These are phyloP conservation scores for Venturia effusa DNA, from an alignment of 2,329 filamentous ascomycete species.

Conservation along the genomic window DNA sequence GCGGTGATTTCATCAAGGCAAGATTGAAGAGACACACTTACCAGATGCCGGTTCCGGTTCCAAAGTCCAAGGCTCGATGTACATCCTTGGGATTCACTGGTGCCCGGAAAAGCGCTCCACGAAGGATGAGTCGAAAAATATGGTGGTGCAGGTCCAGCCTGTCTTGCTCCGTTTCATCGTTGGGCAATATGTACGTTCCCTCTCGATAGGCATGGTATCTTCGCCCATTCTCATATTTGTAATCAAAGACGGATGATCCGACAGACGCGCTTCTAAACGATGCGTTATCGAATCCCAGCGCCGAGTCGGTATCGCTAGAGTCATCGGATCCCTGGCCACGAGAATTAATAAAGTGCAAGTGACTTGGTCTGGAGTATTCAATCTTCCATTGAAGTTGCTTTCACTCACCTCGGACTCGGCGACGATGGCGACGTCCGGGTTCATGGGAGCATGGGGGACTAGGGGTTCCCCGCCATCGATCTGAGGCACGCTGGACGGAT, in stretches of 20 bases:
- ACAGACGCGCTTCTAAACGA: neutral
- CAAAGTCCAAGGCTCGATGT: conserved; percentile 21
- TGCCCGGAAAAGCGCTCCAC: conserved; percentile 27
- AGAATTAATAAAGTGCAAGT: neutral
- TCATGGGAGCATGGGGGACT: neutral
- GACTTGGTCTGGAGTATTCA: neutral
- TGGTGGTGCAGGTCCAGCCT: conserved; percentile 9
- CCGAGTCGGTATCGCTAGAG: neutral
- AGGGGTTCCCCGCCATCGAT: neutral
- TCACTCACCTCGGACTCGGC: neutral
- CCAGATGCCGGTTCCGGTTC: conserved; percentile 10
- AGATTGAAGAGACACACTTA: neutral
- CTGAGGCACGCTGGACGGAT: neutral
- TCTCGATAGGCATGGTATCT: conserved; percentile 10
- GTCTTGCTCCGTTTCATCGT: conserved; percentile 23
- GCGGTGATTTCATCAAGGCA: neutral
- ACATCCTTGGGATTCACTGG: conserved; percentile 25
- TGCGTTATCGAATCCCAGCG: neutral
- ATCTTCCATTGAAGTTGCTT: too few species aligned
- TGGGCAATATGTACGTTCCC: conserved; percentile 15
- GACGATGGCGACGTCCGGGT: neutral
- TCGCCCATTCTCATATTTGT: conserved; percentile 5
- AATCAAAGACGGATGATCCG: neutral
- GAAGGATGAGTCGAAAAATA: conserved; percentile 14
- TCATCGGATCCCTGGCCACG: neutral